Evolutionary conservation across 805 yeast species (phyloP).

Genomic region (Metschnikowia similis): DNA sequence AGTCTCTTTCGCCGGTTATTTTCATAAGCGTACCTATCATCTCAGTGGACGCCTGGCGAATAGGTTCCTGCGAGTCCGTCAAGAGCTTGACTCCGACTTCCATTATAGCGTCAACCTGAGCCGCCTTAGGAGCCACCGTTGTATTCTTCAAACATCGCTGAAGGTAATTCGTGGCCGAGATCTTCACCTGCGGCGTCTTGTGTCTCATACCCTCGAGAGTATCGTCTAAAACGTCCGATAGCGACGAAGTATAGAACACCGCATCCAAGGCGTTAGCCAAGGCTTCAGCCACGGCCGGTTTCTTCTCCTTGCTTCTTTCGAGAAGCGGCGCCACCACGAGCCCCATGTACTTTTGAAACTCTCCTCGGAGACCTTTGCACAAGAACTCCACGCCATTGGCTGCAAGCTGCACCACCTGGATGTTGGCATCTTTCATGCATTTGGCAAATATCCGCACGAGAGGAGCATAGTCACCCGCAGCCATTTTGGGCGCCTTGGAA

Average conservation of each 20-base stretch:
- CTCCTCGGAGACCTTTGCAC: constrained; percentile 59
- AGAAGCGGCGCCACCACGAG: constrained; percentile 57
- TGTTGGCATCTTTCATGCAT: constrained; percentile 82
- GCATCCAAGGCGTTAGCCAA: constrained; percentile 64
- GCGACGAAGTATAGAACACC: constrained; percentile 48
- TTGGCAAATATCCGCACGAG: constrained; percentile 63
- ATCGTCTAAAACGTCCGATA: constrained; percentile 56
- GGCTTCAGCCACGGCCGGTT: constrained; percentile 70
- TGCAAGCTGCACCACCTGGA: constrained; percentile 78
- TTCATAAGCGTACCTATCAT: constrained; percentile 79
- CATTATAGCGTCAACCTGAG: constrained; percentile 57
- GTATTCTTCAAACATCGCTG: constrained; percentile 58
- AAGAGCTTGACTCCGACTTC: constrained; percentile 57
- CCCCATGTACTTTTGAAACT: constrained; percentile 52
- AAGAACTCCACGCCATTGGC: constrained; percentile 60
- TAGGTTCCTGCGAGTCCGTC: constrained; percentile 79
- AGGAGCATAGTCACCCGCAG: constrained; percentile 59
- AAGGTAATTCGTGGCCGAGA: constrained; percentile 64
- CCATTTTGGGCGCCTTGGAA: constrained; percentile 51
- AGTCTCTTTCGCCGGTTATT: constrained; percentile 69
- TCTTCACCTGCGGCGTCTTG: constrained; percentile 79
- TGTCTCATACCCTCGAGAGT: constrained; percentile 58
- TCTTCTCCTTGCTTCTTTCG: constrained; percentile 87
- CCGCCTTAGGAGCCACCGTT: constrained; percentile 41
- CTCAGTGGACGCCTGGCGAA: constrained; percentile 73